Evolutionary conservation across 192 early-diverging fungal genomes (phyloP), one percentile per base, ranked within the genome.

Genomic region (Backusella tuberculispora): DNA sequence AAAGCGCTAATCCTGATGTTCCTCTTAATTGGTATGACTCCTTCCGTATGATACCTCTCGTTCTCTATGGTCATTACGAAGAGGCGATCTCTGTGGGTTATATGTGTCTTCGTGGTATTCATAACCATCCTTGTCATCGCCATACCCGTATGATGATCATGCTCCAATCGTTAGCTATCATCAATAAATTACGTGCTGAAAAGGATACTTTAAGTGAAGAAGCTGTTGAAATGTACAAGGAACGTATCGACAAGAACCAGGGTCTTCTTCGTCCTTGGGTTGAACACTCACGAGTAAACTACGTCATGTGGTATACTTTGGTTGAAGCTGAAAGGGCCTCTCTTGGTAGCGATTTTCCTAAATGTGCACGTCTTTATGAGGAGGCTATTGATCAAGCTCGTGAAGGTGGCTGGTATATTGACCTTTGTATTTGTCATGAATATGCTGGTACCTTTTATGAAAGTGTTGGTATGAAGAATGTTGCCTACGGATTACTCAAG

Each of bases 11-110:
- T 50, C 48, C 71, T 3, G 38, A 64, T 64, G 74, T 80, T 0
- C 79, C 74, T 0, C 15, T 80, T 26, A 80, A 73, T 19, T 80
- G 79, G 79, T 80, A 80, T 24, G 65, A 76, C 21, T 70, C 70
- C 5, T 76, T 76, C 53, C 68, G 74, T 5, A 63, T 80, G 66
- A 26, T 80, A 12, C 79, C 79, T 13, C 50, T 80, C 26, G 74
- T 76, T 0, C 74, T 80, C 3, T 80, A 76, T 41, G 79, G 79
- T 4, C 75, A 76, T 29, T 75, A 75, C 21, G 64, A 76, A 26
- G 46, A 75, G 9, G 79, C 79, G 1, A 60, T 76, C 5, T 47
- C 63, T 26, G 34, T 76, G 26, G 79, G 79, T 0, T 48, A 69
- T 5, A 24, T 40, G 44, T 76, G 74, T 9, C 42, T 76, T 21